Percentiles rank a stretch among this genome's conserved stretches.
Evolutionary conservation across 2,329 filamentous ascomycete genomes (phyloP).

Genomic region (Aureobasidium musti): DNA sequence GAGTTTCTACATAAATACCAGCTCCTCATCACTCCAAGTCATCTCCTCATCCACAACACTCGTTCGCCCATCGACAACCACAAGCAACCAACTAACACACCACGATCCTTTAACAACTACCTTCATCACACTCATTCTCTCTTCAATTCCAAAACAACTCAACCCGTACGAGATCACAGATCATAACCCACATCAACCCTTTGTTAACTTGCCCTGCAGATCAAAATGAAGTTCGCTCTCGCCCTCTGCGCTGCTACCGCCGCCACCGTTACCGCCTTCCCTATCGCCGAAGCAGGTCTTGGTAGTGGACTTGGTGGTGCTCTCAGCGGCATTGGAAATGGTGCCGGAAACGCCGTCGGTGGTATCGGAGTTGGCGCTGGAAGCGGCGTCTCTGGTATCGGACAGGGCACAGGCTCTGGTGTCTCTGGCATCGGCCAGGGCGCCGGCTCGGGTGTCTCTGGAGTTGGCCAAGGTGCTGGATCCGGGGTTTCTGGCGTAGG

Average conservation of each 20-base stretch:
- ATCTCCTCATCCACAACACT: not conserved
- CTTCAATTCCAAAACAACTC: not conserved
- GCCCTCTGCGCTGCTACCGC: conserved; percentile 12
- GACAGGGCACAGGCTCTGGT: not conserved
- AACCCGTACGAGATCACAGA: not conserved
- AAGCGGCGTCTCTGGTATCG: not conserved
- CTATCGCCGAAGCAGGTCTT: conserved; percentile 15
- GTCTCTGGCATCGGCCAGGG: not conserved
- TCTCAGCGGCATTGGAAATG: conserved; percentile 5
- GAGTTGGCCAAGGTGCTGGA: not conserved
- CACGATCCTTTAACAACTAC: not conserved
- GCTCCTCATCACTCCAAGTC: not conserved
- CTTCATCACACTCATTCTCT: not conserved
- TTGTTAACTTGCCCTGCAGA: not conserved
- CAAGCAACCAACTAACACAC: not conserved
- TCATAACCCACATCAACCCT: not conserved
- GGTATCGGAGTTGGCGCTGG: not conserved
- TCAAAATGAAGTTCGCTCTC: conserved; percentile 16
- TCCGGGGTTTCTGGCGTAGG: too few species aligned
- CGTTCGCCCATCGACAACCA: conserved; percentile 1
- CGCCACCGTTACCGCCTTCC: not conserved
- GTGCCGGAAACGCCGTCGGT: not conserved
- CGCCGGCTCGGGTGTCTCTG: not conserved
- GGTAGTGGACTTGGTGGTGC: conserved; percentile 4
- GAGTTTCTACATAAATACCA: conserved; percentile 5